Evolutionary conservation across 371 early-diverging fungal genomes (phyloP).

Genomic region (Batkoa obscura): DNA sequence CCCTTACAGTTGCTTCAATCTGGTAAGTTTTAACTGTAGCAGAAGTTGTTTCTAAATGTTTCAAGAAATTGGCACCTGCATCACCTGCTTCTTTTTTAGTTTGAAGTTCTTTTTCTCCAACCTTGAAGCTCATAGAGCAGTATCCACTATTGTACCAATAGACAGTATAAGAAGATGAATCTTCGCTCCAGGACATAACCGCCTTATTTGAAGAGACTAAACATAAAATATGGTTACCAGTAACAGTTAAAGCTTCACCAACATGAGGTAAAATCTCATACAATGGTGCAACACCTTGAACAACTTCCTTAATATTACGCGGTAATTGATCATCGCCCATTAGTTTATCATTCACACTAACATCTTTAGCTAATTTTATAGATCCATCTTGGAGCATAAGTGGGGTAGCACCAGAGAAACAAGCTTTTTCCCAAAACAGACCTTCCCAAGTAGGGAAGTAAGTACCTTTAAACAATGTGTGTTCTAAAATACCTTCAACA

Average conservation of each 20-base stretch:
- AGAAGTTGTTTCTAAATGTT: too few species aligned
- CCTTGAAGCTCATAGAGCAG: too few species aligned
- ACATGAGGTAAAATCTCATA: slow-evolving; percentile 8
- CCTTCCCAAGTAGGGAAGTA: slow-evolving; percentile 96
- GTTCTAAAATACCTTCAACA: slow-evolving; percentile 95
- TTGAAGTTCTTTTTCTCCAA: too few species aligned
- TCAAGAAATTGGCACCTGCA: too few species aligned
- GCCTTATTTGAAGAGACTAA: slow-evolving; percentile 7
- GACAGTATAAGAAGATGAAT: background rate
- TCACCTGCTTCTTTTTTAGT: too few species aligned
- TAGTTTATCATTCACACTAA: slow-evolving; percentile 16
- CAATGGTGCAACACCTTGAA: slow-evolving; percentile 14
- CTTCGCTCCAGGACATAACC: slow-evolving; percentile 1
- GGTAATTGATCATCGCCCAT: slow-evolving; percentile 25
- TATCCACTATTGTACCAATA: background rate
- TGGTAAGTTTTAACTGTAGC: too few species aligned
- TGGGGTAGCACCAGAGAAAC: slow-evolving; percentile 12
- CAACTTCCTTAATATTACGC: slow-evolving; percentile 13
- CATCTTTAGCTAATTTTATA: slow-evolving; percentile 11
- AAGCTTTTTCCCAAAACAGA: slow-evolving; percentile 92
- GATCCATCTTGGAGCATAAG: slow-evolving; percentile 15
- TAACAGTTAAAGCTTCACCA: slow-evolving; percentile 14
- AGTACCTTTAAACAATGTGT: slow-evolving; percentile 95
- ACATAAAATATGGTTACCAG: slow-evolving; percentile 24
- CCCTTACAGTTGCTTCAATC: too few species aligned